Evolutionary conservation across 148 eudicot genomes (phyloP), one percentile per base, ranked within the genome.

Genomic region (Euryodendron excelsum): DNA sequence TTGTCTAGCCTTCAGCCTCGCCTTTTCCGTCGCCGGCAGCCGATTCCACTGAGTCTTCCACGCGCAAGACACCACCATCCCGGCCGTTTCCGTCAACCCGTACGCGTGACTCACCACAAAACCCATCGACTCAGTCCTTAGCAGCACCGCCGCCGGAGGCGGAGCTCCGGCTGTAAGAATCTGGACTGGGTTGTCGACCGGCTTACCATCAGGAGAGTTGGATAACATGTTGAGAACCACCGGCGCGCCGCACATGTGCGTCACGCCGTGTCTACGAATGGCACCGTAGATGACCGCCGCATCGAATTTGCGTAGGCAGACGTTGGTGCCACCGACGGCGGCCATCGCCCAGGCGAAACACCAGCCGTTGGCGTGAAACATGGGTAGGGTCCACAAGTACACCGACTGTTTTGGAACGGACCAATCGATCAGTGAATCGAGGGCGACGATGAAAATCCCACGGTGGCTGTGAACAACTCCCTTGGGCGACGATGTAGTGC

Each of bases 221-320:
- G 87, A 79, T 4, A 91, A 60, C 95, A 91, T 89, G 81, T 84
- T 88, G 34, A 91, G 88, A 3, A 91, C 85, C 17, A 91, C 88
- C 0, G 94, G 94, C 0, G 95, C 94, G 1, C 92, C 95, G 25
- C 95, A 89, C 92, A 91, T 87, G 77, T 91, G 95, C 7, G 95
- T 91, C 58, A 90, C 93, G 3, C 73, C 72, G 47, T 88, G 86
- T 1, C 47, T 69, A 5, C 55, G 36, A 3, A 90, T 82, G 5
- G 85, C 72, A 1, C 23, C 75, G 75, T 88, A 83, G 34, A 90
- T 75, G 3, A 75, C 44, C 0, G 79, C 48, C 0, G 87, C 87
- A 30, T 90, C 88, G 33, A 86, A 85, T 61, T 79, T 88, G 0
- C 89, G 83, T 0, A 90, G 78, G 41, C 93, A 90, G 8, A 90